phyloP scores from a whole-genome alignment of 345 rosid genomes.

The Kernera saxatilis region DNA sequence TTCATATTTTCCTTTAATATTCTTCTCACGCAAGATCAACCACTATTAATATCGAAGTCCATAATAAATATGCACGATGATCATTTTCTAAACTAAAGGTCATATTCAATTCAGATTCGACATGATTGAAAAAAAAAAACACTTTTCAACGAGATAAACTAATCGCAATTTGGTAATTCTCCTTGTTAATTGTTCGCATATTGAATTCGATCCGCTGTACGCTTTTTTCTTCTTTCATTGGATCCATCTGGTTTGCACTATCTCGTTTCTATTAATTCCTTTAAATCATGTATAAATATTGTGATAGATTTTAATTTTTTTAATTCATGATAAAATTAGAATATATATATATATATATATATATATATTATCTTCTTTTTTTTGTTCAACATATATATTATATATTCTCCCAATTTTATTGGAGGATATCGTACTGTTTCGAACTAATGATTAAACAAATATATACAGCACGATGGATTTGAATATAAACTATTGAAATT shows the following conservation, averaged over 20 bases:
- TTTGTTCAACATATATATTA: too few relatives aligned
- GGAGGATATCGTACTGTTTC: neutral
- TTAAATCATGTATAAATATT: neutral
- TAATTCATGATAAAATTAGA: neutral
- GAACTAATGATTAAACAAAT: neutral
- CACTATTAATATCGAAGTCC: neutral
- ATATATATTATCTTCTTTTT: too few relatives aligned
- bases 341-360: too few relatives aligned
- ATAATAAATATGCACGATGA: neutral
- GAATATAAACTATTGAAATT: neutral
- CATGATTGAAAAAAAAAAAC: neutral
- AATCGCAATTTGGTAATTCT: neutral
- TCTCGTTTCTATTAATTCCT: neutral
- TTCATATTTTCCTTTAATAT: too few relatives aligned
- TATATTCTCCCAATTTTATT: neutral
- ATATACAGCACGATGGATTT: neutral
- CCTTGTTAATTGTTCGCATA: neutral
- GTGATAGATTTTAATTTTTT: neutral
- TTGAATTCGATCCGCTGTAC: neutral
- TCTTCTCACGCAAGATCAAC: neutral
- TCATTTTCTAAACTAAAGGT: neutral
- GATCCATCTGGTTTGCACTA: slow-evolving; percentile 7
- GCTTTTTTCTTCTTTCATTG: neutral
- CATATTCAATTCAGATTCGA: neutral
- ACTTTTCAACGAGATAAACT: neutral